A percentile compares a stretch with the other conserved stretches of the same genome.
Evolutionary conservation across 306 rosid species (phyloP).

Genomic region (Dalbergia cochinchinensis): DNA sequence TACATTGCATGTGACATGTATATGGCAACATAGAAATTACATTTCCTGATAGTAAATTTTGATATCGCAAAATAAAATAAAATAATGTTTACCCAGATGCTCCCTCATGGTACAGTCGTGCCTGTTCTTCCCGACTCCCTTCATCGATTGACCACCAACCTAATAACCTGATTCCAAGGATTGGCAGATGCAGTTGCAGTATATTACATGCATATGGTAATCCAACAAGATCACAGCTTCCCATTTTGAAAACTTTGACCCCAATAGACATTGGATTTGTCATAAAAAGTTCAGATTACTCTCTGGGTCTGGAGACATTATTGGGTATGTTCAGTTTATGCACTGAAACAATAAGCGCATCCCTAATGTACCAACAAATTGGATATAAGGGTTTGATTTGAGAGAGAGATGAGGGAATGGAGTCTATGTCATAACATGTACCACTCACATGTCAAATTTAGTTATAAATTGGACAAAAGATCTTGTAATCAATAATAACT

Average conservation of each 20-base stretch:
- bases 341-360: slow-evolving; percentile 22
- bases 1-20: slow-evolving; percentile 4
- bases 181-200: slow-evolving; percentile 46
- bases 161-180: slow-evolving; percentile 67
- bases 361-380: not conserved
- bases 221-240: slow-evolving; percentile 34
- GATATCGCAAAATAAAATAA: slow-evolving; percentile 22
- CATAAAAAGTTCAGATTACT: slow-evolving; percentile 14
- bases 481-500: slow-evolving; percentile 9
- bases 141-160: slow-evolving; percentile 99
- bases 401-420: slow-evolving; percentile 27
- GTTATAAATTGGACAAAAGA: slow-evolving; percentile 25
- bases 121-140: slow-evolving; percentile 96
- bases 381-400: slow-evolving; percentile 10
- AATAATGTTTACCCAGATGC: slow-evolving; percentile 78
- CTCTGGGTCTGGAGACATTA: slow-evolving; percentile 24
- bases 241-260: slow-evolving; percentile 28
- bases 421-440: slow-evolving; percentile 24
- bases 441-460: slow-evolving; percentile 23
- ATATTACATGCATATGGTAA: slow-evolving; percentile 35
- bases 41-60: slow-evolving; percentile 9
- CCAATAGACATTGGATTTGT: slow-evolving; percentile 18
- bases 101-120: slow-evolving; percentile 81
- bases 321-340: slow-evolving; percentile 14
- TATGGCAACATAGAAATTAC: slow-evolving; percentile 15